Evolutionary conservation across 805 yeast species (phyloP).

Genomic region (Wickerhamiella dianesei): DNA sequence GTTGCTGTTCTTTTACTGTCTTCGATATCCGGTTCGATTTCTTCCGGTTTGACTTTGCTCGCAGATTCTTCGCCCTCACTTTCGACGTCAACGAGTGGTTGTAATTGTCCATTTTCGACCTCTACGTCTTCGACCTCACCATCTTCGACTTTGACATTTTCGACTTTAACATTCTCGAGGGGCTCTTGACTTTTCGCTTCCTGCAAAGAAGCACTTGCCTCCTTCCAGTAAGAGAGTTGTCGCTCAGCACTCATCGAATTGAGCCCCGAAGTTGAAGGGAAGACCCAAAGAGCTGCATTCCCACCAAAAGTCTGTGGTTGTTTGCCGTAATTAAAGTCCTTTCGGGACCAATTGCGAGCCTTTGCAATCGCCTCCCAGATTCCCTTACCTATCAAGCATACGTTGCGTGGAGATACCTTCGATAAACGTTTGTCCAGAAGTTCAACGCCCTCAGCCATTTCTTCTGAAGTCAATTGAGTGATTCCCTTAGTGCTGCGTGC

Average conservation of each 20-base stretch:
- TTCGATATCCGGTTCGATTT: no score
- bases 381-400: constrained; percentile 60
- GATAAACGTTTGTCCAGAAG: constrained; percentile 35
- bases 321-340: constrained; percentile 42
- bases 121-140: no score
- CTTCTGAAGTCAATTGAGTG: constrained; percentile 37
- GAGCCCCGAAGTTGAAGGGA: constrained; percentile 63
- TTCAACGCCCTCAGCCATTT: constrained; percentile 44
- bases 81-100: no score
- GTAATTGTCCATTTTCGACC: no score
- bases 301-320: constrained; percentile 23
- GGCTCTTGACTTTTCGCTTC: no score
- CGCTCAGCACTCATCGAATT: constrained; percentile 37
- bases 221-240: constrained; percentile 38
- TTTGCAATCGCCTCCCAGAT: constrained; percentile 52
- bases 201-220: no score
- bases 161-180: no score
- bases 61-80: no score
- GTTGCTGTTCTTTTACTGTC: no score
- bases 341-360: constrained; percentile 24
- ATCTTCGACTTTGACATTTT: no score
- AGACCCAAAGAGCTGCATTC: constrained; percentile 35
- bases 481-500: constrained; percentile 48
- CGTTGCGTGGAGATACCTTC: constrained; percentile 27
- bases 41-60: no score